A percentile compares a stretch with the other conserved stretches of the same genome.
Conservation (phyloP, 306 rosid genomes). For the Herpetospermum pedunculosum region DNA sequence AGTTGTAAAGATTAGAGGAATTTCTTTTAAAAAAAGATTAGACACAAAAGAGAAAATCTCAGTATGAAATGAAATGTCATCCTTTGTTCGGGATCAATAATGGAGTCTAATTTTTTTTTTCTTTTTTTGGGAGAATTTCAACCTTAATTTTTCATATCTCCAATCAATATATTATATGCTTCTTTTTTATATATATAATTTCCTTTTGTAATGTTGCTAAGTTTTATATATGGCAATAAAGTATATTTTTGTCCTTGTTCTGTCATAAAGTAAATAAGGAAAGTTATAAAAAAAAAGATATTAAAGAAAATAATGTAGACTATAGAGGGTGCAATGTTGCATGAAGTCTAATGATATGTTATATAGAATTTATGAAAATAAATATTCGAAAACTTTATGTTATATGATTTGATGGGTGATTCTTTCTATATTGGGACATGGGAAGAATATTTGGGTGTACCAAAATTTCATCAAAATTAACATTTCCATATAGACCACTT, state of each 20-base stretch:
- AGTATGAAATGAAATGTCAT: neutral
- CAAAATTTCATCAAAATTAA: neutral
- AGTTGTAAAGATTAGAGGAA: too few relatives aligned
- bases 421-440: neutral
- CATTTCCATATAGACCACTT: neutral
- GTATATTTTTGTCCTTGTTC: neutral
- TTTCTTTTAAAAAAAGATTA: too few relatives aligned
- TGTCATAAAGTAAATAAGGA: neutral
- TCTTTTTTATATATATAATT: neutral
- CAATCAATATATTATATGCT: too few relatives aligned
- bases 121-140: neutral
- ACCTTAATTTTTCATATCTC: neutral
- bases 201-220: neutral
- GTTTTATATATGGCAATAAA: neutral
- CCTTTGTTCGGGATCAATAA: neutral
- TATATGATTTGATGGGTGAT: neutral
- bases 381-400: neutral
- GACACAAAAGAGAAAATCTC: neutral
- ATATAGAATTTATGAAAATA: neutral
- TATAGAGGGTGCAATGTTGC: neutral
- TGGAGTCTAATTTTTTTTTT: neutral
- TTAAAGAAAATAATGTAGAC: neutral
- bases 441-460: neutral
- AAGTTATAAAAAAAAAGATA: neutral
- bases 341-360: neutral